Conservation (phyloP, 495 filamentous ascomycete species). For the Penicillium paxilli region DNA sequence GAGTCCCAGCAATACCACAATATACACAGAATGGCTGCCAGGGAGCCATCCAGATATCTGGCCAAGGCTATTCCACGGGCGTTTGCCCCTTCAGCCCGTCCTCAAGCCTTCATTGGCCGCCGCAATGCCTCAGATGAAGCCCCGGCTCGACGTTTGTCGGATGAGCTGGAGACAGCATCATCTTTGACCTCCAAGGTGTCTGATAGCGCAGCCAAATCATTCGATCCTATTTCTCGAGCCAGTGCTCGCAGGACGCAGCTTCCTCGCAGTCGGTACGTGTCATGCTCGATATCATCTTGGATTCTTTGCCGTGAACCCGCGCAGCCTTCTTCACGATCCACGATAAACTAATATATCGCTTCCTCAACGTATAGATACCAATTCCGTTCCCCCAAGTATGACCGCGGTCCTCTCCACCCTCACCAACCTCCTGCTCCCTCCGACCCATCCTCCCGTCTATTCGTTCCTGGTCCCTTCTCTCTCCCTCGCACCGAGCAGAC, state of each 20-base stretch:
- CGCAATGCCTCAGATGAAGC: constrained; percentile 52
- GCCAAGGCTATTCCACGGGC: constrained; percentile 43
- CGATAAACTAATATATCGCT: background rate
- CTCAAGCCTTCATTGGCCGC: constrained; percentile 34
- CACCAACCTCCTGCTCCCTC: constrained; percentile 83
- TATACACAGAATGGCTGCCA: constrained; percentile 40
- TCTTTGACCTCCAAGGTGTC: constrained; percentile 29
- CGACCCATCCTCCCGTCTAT: constrained; percentile 82
- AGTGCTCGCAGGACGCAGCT: constrained; percentile 55
- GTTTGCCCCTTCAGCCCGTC: constrained; percentile 33
- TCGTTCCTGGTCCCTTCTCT: constrained; percentile 91
- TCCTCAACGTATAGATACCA: constrained; percentile 65
- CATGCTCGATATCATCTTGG: background rate
- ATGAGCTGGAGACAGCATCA: constrained; percentile 39
- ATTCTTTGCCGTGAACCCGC: constrained; percentile 3
- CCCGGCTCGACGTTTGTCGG: constrained; percentile 31
- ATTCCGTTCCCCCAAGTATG: constrained; percentile 87
- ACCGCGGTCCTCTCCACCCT: constrained; percentile 90
- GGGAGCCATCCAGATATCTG: constrained; percentile 44
- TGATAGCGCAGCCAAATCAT: constrained; percentile 40
- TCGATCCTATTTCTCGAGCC: constrained; percentile 57
- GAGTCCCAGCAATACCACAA: constrained; percentile 19
- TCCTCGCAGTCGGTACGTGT: constrained; percentile 64
- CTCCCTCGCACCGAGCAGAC: constrained; percentile 87
- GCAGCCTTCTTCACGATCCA: background rate